A percentile compares a stretch with the other conserved stretches of the same genome.
phyloP scores from a whole-genome alignment of 1,284 basidiomycete genomes.

The Chondrostereum purpureum region DNA sequence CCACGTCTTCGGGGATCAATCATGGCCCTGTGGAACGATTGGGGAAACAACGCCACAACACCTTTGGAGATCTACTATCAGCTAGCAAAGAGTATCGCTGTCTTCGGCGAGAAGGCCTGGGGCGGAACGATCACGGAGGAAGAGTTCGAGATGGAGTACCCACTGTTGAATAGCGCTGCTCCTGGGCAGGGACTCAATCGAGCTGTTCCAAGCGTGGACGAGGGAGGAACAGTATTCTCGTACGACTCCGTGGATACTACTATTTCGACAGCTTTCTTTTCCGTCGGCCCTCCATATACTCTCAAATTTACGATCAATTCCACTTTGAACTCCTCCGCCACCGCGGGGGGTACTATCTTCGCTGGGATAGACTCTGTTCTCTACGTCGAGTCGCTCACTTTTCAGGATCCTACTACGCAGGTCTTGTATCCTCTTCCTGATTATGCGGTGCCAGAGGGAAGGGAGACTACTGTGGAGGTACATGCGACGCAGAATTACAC shows the following conservation, averaged over 20 bases:
- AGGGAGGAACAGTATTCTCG: conserved; percentile 19
- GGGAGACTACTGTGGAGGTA: conserved; percentile 16
- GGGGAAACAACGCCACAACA: conserved; percentile 33
- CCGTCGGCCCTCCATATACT: conserved; percentile 39
- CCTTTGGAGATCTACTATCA: conserved; percentile 31
- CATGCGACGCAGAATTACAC: conserved; percentile 31
- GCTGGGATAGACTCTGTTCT: conserved; percentile 30
- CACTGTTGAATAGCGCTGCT: conserved; percentile 22
- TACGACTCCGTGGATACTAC: conserved; percentile 17
- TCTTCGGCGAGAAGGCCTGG: conserved; percentile 31
- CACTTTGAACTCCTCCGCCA: conserved; percentile 9
- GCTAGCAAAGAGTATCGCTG: conserved; percentile 25
- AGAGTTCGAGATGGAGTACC: conserved; percentile 25
- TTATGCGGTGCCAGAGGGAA: conserved; percentile 26
- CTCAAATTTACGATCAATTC: conserved; percentile 29
- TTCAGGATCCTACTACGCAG: conserved; percentile 27
- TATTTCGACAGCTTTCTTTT: conserved; percentile 25
- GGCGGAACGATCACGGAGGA: conserved; percentile 25
- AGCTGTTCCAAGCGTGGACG: conserved; percentile 16
- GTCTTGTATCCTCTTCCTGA: conserved; percentile 29
- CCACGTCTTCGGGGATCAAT: conserved; percentile 26
- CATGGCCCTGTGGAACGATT: conserved; percentile 34
- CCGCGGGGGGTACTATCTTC: conserved; percentile 22
- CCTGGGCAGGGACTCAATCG: conserved; percentile 34
- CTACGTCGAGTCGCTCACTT: conserved; percentile 31